phyloP scores from a whole-genome alignment of 257 asterid species.

The Scutellaria minor region DNA sequence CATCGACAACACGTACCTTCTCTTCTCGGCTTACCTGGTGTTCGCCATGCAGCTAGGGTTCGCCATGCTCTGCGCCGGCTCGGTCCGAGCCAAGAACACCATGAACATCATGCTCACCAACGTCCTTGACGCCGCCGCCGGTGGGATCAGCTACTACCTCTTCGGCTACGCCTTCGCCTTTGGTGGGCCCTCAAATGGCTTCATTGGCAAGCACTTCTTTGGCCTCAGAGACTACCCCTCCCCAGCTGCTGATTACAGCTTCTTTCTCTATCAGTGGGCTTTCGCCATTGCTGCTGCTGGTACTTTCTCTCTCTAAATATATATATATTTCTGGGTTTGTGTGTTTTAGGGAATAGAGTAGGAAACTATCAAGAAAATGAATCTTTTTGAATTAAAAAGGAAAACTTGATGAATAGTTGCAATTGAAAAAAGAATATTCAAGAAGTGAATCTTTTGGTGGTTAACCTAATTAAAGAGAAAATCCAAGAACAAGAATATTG shows the following conservation, averaged over 20 bases:
- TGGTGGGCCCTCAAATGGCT: constrained; percentile 66
- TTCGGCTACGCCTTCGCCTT: constrained; percentile 75
- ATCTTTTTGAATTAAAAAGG: not conserved
- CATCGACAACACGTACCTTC: constrained; percentile 63
- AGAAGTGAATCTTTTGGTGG: not conserved
- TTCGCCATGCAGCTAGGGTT: constrained; percentile 80
- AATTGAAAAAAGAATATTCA: not conserved
- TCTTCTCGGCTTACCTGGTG: constrained; percentile 69
- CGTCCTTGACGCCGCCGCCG: constrained; percentile 79
- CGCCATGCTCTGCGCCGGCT: constrained; percentile 82
- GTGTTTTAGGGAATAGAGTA: not conserved
- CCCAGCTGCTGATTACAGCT: constrained; percentile 53
- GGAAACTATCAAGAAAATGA: not conserved
- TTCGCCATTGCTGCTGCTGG: constrained; percentile 85
- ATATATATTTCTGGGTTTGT: no score
- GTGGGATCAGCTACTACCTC: constrained; percentile 71
- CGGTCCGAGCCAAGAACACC: constrained; percentile 44
- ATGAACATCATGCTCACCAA: constrained; percentile 54
- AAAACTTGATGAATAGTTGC: not conserved
- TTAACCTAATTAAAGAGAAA: constrained; percentile 14
- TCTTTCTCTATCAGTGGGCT: constrained; percentile 75
- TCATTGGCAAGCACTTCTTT: constrained; percentile 64
- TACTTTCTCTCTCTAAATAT: no score
- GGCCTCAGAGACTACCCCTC: constrained; percentile 60
- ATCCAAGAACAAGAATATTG: not conserved